A percentile compares a stretch with the other conserved stretches of the same genome.
Evolutionary conservation across 306 rosid genomes (phyloP).

Genomic region (Malus sieversii): DNA sequence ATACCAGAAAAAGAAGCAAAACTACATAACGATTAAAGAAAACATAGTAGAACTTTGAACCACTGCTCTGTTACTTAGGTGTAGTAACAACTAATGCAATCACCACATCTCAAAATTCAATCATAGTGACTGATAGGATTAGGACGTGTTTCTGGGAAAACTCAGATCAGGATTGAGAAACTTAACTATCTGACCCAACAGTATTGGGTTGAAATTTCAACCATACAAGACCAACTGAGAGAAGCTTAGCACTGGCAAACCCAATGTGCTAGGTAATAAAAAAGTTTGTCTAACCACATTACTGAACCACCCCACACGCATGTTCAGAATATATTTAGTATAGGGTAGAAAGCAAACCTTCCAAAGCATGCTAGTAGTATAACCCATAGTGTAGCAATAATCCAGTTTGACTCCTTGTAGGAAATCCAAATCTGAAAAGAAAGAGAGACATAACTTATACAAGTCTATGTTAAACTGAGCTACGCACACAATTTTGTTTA

Average conservation of each 20-base stretch:
- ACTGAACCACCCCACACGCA: neutral
- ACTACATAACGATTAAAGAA: neutral
- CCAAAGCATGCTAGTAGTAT: conserved; percentile 58
- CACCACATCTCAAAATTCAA: neutral
- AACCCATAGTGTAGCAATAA: conserved; percentile 55
- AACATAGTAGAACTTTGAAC: neutral
- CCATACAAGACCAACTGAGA: neutral
- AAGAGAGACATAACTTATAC: conserved; percentile 13
- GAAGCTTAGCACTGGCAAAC: no score
- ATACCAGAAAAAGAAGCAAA: neutral
- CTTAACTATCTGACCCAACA: neutral
- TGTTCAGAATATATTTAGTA: neutral
- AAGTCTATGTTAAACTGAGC: conserved; percentile 11
- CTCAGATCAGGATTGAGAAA: neutral
- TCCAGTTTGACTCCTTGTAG: conserved; percentile 72
- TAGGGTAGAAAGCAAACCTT: conserved; percentile 34
- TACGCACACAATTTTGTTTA: neutral
- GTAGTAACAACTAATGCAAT: neutral
- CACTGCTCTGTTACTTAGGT: neutral
- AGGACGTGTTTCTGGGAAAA: neutral
- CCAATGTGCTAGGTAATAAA: no score
- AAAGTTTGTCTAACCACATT: no score
- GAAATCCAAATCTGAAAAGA: conserved; percentile 58
- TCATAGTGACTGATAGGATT: no score
- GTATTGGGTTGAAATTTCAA: neutral